phyloP scores from a whole-genome alignment of 768 basidiomycete species.

The Amanita polypyramis region DNA sequence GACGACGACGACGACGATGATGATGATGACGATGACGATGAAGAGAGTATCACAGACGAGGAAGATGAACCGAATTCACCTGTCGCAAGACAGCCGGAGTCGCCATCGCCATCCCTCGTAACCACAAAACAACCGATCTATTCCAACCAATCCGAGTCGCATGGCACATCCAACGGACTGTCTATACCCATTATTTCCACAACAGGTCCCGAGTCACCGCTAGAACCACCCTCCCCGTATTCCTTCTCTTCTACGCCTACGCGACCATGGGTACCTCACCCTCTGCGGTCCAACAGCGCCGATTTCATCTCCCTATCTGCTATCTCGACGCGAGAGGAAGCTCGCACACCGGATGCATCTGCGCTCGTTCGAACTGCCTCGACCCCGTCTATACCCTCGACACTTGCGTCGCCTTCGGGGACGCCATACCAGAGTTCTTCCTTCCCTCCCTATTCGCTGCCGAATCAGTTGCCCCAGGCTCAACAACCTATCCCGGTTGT shows the following conservation, averaged over 20 bases:
- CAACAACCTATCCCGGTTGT: slow-evolving; percentile 3
- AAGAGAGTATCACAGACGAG: background rate
- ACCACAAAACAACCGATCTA: background rate
- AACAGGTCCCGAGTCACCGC: slow-evolving; percentile 31
- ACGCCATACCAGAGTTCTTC: slow-evolving; percentile 3
- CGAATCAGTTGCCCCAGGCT: slow-evolving; percentile 6
- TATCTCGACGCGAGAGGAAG: background rate
- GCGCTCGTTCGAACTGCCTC: background rate
- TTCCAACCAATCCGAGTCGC: background rate
- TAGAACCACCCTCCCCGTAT: slow-evolving; percentile 13
- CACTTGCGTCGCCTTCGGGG: background rate
- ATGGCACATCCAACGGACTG: slow-evolving; percentile 26
- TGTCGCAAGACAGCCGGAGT: background rate
- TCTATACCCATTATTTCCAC: slow-evolving; percentile 49
- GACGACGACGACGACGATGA: slow-evolving; percentile 7
- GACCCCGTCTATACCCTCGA: slow-evolving; percentile 3
- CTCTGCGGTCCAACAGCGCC: slow-evolving; percentile 7
- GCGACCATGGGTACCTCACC: slow-evolving; percentile 12
- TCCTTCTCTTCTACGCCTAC: slow-evolving; percentile 12
- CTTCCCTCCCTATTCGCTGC: background rate
- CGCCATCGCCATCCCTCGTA: background rate
- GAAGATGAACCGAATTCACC: background rate
- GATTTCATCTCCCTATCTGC: slow-evolving; percentile 4
- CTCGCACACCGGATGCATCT: background rate
- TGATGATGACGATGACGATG: background rate